These are phyloP conservation scores for Aeminium ludgeri DNA, from an alignment of 495 filamentous ascomycete species.

Conservation along the genomic window DNA sequence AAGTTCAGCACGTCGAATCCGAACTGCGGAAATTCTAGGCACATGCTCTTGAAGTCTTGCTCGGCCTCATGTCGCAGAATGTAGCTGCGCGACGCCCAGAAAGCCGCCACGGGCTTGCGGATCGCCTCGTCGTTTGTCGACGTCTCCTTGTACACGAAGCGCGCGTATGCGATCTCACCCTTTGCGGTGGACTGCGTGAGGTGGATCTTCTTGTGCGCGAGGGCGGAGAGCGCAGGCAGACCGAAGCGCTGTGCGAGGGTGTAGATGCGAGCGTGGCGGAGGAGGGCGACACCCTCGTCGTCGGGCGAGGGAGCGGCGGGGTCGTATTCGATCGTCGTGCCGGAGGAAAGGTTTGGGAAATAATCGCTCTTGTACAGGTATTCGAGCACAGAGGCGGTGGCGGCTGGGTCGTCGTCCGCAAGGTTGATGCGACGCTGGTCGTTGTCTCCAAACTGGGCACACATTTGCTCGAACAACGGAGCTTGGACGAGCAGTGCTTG, in stretches of 20 bases:
- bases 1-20: conserved; percentile 71
- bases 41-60: conserved; percentile 61
- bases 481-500: conserved; percentile 57
- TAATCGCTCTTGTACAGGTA: conserved; percentile 89
- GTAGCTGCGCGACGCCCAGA: conserved; percentile 74
- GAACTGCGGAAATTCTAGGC: conserved; percentile 80
- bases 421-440: conserved; percentile 49
- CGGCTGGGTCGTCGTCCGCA: conserved; percentile 53
- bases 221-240: conserved; percentile 51
- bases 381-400: conserved; percentile 75
- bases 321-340: conserved; percentile 37
- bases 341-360: conserved; percentile 41
- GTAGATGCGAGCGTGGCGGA: conserved; percentile 77
- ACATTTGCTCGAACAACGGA: conserved; percentile 52
- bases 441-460: conserved; percentile 39
- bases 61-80: conserved; percentile 68
- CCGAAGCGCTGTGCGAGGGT: conserved; percentile 70
- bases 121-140: conserved; percentile 49
- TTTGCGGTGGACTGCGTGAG: conserved; percentile 66
- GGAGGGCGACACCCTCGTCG: conserved; percentile 54
- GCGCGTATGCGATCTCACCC: conserved; percentile 78
- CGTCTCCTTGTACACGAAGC: conserved; percentile 75
- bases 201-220: conserved; percentile 80
- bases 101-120: conserved; percentile 68
- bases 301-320: conserved; percentile 43